These are phyloP conservation scores for Russula sp. DNA, from an alignment of 768 basidiomycete genomes.

Conservation along the genomic window DNA sequence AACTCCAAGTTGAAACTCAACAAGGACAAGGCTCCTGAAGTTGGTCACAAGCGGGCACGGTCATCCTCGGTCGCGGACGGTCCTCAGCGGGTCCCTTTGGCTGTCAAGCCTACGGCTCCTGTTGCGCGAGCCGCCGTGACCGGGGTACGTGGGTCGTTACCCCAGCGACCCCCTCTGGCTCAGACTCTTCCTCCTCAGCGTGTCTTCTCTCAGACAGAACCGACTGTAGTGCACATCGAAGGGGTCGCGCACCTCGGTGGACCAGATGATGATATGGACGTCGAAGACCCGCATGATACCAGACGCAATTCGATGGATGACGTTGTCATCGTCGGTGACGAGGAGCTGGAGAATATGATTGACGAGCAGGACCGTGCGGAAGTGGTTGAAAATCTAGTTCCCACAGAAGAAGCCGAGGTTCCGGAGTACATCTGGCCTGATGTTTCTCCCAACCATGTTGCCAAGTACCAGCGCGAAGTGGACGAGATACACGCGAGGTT, in stretches of 20 bases:
- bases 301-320: slow-evolving; percentile 39
- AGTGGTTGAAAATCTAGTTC: slow-evolving; percentile 39
- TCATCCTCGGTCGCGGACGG: slow-evolving; percentile 59
- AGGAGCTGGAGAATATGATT: slow-evolving; percentile 62
- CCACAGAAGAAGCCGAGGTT: slow-evolving; percentile 19
- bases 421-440: slow-evolving; percentile 58
- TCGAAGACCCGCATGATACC: slow-evolving; percentile 39
- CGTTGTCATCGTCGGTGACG: slow-evolving; percentile 40
- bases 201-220: slow-evolving; percentile 37
- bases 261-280: slow-evolving; percentile 51
- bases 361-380: slow-evolving; percentile 41
- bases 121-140: slow-evolving; percentile 23
- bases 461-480: slow-evolving; percentile 56
- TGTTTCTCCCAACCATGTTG: slow-evolving; percentile 53
- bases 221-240: slow-evolving; percentile 34
- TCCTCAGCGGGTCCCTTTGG: slow-evolving; percentile 65
- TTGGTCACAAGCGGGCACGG: slow-evolving; percentile 51
- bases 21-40: slow-evolving; percentile 49
- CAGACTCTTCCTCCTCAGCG: slow-evolving; percentile 37
- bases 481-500: slow-evolving; percentile 55
- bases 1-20: slow-evolving; percentile 41
- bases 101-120: slow-evolving; percentile 37
- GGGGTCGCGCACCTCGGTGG: slow-evolving; percentile 13
- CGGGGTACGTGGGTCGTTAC: slow-evolving; percentile 22
- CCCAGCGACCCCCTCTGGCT: slow-evolving; percentile 28